phyloP scores from a whole-genome alignment of 768 basidiomycete species.

The Suillus plorans region DNA sequence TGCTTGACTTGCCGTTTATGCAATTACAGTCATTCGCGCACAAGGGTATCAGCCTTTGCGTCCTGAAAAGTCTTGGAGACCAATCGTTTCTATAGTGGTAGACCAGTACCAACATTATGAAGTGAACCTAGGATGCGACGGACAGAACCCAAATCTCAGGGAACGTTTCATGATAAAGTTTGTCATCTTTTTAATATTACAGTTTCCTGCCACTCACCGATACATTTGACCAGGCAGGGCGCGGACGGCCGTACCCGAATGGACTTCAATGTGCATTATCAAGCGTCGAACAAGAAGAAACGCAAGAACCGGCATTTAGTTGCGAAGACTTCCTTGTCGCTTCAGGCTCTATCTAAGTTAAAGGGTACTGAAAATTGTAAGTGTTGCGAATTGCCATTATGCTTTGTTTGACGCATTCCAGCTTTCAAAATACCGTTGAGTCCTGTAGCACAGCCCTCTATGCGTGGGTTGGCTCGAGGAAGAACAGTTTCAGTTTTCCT shows the following conservation, averaged over 20 bases:
- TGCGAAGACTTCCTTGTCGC: slow-evolving; percentile 47
- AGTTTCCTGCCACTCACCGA: not conserved
- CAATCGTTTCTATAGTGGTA: slow-evolving; percentile 58
- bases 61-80: slow-evolving; percentile 65
- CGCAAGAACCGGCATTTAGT: slow-evolving; percentile 54
- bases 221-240: slow-evolving; percentile 32
- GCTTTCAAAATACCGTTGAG: slow-evolving; percentile 47
- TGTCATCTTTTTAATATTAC: slow-evolving; percentile 20
- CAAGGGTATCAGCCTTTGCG: slow-evolving; percentile 44
- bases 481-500: slow-evolving; percentile 11
- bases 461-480: slow-evolving; percentile 10
- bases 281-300: slow-evolving; percentile 63
- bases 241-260: slow-evolving; percentile 37
- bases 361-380: slow-evolving; percentile 47
- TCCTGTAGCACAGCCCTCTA: slow-evolving; percentile 20
- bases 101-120: slow-evolving; percentile 55
- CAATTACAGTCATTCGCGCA: slow-evolving; percentile 36
- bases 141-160: slow-evolving; percentile 68
- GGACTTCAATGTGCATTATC: slow-evolving; percentile 57
- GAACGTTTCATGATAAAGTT: slow-evolving; percentile 49
- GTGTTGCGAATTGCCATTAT: slow-evolving; percentile 16
- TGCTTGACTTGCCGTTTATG: not conserved
- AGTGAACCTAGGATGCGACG: slow-evolving; percentile 60
- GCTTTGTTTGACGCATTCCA: slow-evolving; percentile 19
- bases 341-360: slow-evolving; percentile 53